Evolutionary conservation across 495 filamentous ascomycete genomes (phyloP), one percentile per base, ranked within the genome.

Genomic region (Xylaria intraflava): DNA sequence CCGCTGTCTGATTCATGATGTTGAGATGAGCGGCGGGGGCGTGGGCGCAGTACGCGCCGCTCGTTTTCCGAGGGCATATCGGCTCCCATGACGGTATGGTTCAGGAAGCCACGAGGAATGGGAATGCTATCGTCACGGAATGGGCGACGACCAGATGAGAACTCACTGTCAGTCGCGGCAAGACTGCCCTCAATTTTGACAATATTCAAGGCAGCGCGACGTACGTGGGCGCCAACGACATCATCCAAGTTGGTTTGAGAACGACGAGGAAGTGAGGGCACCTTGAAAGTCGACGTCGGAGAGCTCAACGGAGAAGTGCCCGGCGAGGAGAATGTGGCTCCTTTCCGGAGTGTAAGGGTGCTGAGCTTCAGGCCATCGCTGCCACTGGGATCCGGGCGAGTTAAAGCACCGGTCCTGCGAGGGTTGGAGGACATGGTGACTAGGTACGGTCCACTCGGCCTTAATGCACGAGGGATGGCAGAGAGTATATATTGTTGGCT

Each of bases 1-100:
- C 79, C 83, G 58, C 81, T 84, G 64, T 86, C 83, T 5, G 82
- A 83, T 50, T 75, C 72, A 64, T 83, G 77, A 58, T 80, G 68
- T 41, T 77, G 73, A 26, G 74, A 73, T 27, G 71, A 61, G 45
- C 73, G 72, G 61, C 74, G 75, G 39, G 69, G 66, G 49, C 78
- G 78, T 38, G 75, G 75, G 23, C 76, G 78, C 40, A 78, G 65
- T 46, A 74, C 63, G 14, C 68, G 69, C 53, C 73, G 64, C 62
- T 72, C 73, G 9, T 55, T 52, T 38, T 72, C 66, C 47, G 71
- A 69, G 24, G 49, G 59, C 70, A 74, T 76, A 27, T 61, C 60
- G 54, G 68, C 50, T 40, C 60, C 60, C 42, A 66, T 68, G 55
- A 79, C 57, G 49, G 74, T 73, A 52, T 73, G 69, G 48, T 78